These are phyloP conservation scores for Cryptosporidium tyzzeri DNA, from an alignment of 169 alveolate genomes.

Conservation along the genomic window DNA sequence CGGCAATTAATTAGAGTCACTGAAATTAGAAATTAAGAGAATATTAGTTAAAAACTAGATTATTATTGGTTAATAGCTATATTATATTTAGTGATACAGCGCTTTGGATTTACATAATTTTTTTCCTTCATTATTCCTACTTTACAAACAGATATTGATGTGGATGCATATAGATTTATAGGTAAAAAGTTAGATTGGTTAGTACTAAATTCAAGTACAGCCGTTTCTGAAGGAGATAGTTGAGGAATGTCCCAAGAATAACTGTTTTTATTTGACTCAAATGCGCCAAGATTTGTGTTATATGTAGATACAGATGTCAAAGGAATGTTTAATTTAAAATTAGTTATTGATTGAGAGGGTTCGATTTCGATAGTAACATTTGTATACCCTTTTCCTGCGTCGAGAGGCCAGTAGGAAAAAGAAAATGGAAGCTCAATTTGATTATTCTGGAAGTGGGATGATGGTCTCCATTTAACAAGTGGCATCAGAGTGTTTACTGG, in stretches of 20 bases:
- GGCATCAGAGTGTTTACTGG: conserved; percentile 64
- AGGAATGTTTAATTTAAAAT: conserved; percentile 19
- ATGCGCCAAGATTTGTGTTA: conserved; percentile 9
- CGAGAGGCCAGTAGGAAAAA: conserved; percentile 64
- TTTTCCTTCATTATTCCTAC: conserved; percentile 8
- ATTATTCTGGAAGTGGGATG: neutral
- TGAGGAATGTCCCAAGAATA: conserved; percentile 16
- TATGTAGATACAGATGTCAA: neutral
- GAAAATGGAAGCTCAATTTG: conserved; percentile 54
- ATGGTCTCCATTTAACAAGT: conserved; percentile 60
- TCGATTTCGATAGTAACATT: conserved; percentile 53
- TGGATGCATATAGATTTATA: conserved; percentile 6
- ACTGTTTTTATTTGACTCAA: neutral
- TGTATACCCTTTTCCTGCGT: conserved; percentile 3
- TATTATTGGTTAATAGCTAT: conserved; percentile 12
- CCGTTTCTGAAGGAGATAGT: conserved; percentile 16
- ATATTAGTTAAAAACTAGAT: neutral
- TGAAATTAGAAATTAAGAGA: neutral
- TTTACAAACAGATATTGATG: conserved; percentile 27
- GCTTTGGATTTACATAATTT: conserved; percentile 11
- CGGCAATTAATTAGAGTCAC: neutral
- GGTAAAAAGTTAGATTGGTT: conserved; percentile 43
- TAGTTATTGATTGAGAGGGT: neutral
- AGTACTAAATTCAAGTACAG: conserved; percentile 49
- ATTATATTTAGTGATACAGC: neutral